Evolutionary conservation across 2,329 filamentous ascomycete species (phyloP).

Genomic region (Xylaria sp.): DNA sequence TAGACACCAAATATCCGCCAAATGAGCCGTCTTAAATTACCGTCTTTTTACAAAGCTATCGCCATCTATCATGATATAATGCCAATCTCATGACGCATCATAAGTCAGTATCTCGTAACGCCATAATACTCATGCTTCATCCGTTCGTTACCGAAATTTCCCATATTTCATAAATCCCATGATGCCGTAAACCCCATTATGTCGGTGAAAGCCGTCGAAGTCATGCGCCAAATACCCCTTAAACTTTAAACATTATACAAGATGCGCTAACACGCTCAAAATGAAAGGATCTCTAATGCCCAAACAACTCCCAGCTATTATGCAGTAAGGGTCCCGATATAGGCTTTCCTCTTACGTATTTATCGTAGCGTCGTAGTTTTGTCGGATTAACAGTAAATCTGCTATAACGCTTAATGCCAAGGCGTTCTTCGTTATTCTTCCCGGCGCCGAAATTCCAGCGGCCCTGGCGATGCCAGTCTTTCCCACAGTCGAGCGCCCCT

Average conservation of each 20-base stretch:
- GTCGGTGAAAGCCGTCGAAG: constrained; percentile 7
- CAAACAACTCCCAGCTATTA: constrained; percentile 41
- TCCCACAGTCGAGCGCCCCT: constrained; percentile 70
- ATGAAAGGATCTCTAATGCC: constrained; percentile 24
- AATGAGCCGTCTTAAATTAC: not conserved
- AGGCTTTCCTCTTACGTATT: constrained; percentile 40
- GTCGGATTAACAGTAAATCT: constrained; percentile 47
- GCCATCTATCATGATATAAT: constrained; percentile 15
- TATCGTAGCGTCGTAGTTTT: constrained; percentile 42
- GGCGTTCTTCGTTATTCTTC: constrained; percentile 45
- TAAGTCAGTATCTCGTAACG: constrained; percentile 32
- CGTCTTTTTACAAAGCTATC: constrained; percentile 4
- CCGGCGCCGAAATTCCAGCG: constrained; percentile 64
- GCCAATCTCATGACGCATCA: constrained; percentile 20
- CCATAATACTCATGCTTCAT: constrained; percentile 36
- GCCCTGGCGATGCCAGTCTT: constrained; percentile 59
- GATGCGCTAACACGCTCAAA: not conserved
- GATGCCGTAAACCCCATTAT: constrained; percentile 33
- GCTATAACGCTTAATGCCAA: constrained; percentile 48
- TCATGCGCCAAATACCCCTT: constrained; percentile 7
- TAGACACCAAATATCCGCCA: not conserved
- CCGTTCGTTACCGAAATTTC: constrained; percentile 14
- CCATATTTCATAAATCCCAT: constrained; percentile 29
- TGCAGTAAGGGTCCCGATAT: constrained; percentile 43
- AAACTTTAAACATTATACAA: constrained; percentile 7